phyloP scores from a whole-genome alignment of 148 eudicot genomes.

The Oxyria digyna region DNA sequence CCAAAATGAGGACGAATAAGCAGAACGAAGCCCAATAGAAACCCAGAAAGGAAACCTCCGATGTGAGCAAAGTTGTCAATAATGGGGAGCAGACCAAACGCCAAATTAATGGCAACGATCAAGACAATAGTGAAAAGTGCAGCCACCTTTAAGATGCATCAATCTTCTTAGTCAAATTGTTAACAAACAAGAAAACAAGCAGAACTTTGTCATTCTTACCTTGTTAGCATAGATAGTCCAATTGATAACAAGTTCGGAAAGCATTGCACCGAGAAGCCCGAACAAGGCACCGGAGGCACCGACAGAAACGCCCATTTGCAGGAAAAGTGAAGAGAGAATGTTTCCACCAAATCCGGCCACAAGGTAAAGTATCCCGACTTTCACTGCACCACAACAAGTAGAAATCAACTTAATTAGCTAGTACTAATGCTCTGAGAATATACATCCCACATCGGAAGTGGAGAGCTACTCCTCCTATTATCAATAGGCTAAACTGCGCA shows the following conservation, averaged over 20 bases:
- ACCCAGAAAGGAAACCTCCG: constrained; percentile 56
- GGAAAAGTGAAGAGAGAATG: constrained; percentile 58
- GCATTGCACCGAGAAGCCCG: constrained; percentile 82
- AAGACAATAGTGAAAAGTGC: constrained; percentile 37
- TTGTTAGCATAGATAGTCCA: constrained; percentile 60
- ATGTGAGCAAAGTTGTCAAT: constrained; percentile 56
- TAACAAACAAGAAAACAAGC: not conserved
- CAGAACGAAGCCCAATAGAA: constrained; percentile 62
- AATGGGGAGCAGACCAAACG: constrained; percentile 50
- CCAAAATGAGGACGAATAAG: constrained; percentile 55
- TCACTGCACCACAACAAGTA: constrained; percentile 29
- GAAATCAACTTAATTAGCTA: not conserved
- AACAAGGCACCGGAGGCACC: constrained; percentile 80
- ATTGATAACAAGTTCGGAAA: constrained; percentile 63
- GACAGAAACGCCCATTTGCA: constrained; percentile 35
- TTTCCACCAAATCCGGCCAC: constrained; percentile 80
- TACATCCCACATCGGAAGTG: no score
- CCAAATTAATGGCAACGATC: constrained; percentile 35
- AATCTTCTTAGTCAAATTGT: not conserved
- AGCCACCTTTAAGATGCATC: constrained; percentile 20
- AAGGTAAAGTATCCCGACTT: constrained; percentile 61
- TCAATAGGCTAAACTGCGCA: no score
- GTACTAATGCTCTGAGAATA: no score
- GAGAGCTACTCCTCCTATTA: no score
- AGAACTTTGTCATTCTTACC: no score